Conservation (phyloP, 345 rosid species). For the Pelargonium nanum region DNA sequence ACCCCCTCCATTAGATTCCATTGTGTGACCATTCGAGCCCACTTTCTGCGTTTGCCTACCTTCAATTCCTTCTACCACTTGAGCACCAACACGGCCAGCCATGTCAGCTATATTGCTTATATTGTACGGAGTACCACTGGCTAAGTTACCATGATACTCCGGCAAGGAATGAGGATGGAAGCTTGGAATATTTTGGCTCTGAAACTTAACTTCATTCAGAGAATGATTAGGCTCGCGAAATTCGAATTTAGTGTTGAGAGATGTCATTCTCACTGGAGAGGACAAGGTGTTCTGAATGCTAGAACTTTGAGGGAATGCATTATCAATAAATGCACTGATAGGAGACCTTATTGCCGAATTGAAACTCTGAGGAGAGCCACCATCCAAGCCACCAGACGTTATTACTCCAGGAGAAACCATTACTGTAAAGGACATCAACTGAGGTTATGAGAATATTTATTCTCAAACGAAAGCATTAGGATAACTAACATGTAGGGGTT, state of each 20-base stretch:
- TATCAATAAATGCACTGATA: constrained; percentile 16
- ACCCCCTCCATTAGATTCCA: constrained; percentile 40
- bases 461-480: constrained; percentile 2
- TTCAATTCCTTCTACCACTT: constrained; percentile 27
- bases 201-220: constrained; percentile 22
- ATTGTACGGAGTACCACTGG: constrained; percentile 8
- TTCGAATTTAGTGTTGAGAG: constrained; percentile 23
- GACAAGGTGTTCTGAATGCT: constrained; percentile 33
- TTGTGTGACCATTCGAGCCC: constrained; percentile 29
- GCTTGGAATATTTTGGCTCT: constrained; percentile 19
- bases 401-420: constrained; percentile 12
- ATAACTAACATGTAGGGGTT: background rate
- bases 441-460: constrained; percentile 8
- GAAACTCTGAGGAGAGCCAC: constrained; percentile 20
- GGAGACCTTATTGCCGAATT: constrained; percentile 16
- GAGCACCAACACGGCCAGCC: constrained; percentile 20
- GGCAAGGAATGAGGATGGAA: constrained; percentile 44
- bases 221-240: constrained; percentile 19
- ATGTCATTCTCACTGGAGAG: constrained; percentile 28
- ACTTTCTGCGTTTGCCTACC: constrained; percentile 22
- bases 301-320: constrained; percentile 27
- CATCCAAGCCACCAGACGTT: constrained; percentile 21
- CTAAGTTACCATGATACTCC: constrained; percentile 35
- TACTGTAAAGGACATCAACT: constrained; percentile 17
- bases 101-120: constrained; percentile 1